These are phyloP conservation scores for Arthrobotrys musiformis DNA, from an alignment of 2,329 filamentous ascomycete species.

Conservation along the genomic window DNA sequence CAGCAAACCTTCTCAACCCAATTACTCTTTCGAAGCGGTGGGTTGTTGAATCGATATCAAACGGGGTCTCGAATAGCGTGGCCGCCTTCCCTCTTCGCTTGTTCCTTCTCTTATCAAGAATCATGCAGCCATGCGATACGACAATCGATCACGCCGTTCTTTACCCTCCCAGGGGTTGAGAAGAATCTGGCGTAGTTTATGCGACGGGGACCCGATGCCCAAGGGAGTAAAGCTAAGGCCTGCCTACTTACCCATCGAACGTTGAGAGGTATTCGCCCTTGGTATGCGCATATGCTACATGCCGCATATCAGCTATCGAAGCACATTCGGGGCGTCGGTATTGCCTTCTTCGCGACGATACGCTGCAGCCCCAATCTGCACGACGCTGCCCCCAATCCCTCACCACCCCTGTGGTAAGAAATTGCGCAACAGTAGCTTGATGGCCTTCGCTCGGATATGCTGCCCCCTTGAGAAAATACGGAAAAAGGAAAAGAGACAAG, in stretches of 20 bases:
- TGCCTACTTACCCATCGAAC: background rate
- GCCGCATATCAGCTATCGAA: conserved; percentile 27
- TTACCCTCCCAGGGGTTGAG: conserved; percentile 9
- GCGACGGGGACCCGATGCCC: conserved; percentile 23
- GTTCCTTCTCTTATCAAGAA: conserved; percentile 54
- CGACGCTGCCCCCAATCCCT: no score
- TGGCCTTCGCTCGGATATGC: conserved; percentile 27
- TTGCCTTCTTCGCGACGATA: conserved; percentile 41
- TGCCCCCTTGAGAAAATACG: conserved; percentile 16
- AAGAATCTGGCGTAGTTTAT: conserved; percentile 28
- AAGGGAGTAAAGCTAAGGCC: conserved; percentile 3
- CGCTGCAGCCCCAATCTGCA: conserved; percentile 18
- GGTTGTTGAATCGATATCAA: conserved; percentile 30
- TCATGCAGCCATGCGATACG: conserved; percentile 55
- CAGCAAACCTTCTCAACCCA: conserved; percentile 25
- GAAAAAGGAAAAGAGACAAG: background rate
- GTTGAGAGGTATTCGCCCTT: conserved; percentile 14
- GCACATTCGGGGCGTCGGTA: conserved; percentile 25
- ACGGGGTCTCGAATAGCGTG: conserved; percentile 16
- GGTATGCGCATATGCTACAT: conserved; percentile 23
- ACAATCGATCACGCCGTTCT: conserved; percentile 46
- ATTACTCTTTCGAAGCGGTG: conserved; percentile 30
- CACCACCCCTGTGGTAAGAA: conserved; percentile 13
- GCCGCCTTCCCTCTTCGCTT: conserved; percentile 53
- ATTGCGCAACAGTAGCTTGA: conserved; percentile 19